These are phyloP conservation scores for Nyssa sinensis DNA, from an alignment of 148 eudicot species.

Conservation along the genomic window DNA sequence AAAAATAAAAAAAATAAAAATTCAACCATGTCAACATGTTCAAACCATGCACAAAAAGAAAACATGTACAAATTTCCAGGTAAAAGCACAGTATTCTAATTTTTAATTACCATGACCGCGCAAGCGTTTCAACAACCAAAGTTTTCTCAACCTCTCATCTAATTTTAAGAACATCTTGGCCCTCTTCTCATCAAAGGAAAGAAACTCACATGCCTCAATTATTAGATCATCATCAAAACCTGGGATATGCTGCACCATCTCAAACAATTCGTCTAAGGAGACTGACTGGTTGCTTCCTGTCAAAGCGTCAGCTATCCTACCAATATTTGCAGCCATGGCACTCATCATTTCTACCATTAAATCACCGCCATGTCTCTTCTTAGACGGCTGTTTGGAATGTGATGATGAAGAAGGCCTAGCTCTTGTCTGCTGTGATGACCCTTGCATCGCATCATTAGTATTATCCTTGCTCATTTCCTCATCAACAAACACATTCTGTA, in stretches of 20 bases:
- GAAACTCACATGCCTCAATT: conserved; percentile 17
- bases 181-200: conserved; percentile 16
- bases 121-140: conserved; percentile 15
- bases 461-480: conserved; percentile 7
- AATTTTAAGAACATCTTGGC: conserved; percentile 16
- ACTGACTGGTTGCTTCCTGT: conserved; percentile 11
- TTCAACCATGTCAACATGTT: background rate
- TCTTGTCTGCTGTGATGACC: background rate
- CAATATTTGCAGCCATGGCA: conserved; percentile 10
- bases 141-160: conserved; percentile 12
- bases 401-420: conserved; percentile 6
- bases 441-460: background rate
- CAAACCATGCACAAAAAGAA: background rate
- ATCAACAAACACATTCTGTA: conserved; percentile 2
- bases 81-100: background rate
- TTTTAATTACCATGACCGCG: conserved; percentile 5
- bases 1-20: background rate
- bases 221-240: conserved; percentile 13
- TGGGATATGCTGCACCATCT: conserved; percentile 13
- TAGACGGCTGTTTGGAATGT: conserved; percentile 8
- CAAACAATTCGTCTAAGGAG: conserved; percentile 11
- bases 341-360: conserved; percentile 7
- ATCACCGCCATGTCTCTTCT: conserved; percentile 6
- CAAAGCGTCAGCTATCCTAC: conserved; percentile 19
- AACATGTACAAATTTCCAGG: conserved; percentile 1